Evolutionary conservation across 2,329 filamentous ascomycete species (phyloP).

Genomic region (Neoarthrinium moseri): DNA sequence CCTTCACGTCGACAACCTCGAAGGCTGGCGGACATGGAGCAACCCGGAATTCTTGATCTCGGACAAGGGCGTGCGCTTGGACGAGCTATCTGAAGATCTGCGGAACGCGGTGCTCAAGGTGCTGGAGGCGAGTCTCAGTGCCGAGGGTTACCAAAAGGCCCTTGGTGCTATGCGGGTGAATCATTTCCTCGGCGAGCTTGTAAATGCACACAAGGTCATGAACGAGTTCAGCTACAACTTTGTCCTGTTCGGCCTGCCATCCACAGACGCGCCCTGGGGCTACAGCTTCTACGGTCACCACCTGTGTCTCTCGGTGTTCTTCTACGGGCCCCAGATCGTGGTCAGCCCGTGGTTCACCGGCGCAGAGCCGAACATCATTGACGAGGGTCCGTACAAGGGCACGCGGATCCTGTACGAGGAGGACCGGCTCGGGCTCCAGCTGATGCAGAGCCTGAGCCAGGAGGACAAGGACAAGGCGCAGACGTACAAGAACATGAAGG

Average conservation of each 20-base stretch:
- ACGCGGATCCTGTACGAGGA: constrained; percentile 66
- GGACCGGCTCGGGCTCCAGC: constrained; percentile 60
- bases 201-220: constrained; percentile 60
- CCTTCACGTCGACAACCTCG: constrained; percentile 67
- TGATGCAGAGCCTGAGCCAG: constrained; percentile 63
- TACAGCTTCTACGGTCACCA: constrained; percentile 79
- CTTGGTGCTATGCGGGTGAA: constrained; percentile 71
- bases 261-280: constrained; percentile 61
- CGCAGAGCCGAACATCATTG: constrained; percentile 75
- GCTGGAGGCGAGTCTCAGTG: constrained; percentile 58
- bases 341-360: constrained; percentile 76
- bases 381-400: constrained; percentile 60
- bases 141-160: constrained; percentile 71
- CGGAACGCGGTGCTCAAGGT: constrained; percentile 53
- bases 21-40: constrained; percentile 68
- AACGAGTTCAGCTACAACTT: constrained; percentile 79
- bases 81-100: constrained; percentile 48
- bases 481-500: constrained; percentile 58
- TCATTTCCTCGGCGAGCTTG: constrained; percentile 70
- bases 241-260: constrained; percentile 65
- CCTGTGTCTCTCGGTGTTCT: constrained; percentile 69
- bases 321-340: constrained; percentile 64
- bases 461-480: constrained; percentile 50
- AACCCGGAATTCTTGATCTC: constrained; percentile 74
- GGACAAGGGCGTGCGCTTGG: constrained; percentile 68